phyloP scores from a whole-genome alignment of 2,329 filamentous ascomycete genomes.

The Colletotrichum shisoi region DNA sequence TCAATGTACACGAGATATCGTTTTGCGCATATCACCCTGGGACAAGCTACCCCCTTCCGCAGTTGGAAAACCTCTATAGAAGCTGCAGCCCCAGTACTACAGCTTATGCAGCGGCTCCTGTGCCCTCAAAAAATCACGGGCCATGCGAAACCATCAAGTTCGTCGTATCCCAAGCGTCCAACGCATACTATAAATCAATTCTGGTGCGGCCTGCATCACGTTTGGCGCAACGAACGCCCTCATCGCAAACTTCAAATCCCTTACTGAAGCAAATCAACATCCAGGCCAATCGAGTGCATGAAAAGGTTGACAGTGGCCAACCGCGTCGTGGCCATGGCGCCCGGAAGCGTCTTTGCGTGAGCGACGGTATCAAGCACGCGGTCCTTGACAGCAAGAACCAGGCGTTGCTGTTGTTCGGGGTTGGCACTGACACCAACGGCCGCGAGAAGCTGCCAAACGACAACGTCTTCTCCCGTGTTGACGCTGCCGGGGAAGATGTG shows the following conservation, averaged over 20 bases:
- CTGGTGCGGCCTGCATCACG: conserved; percentile 12
- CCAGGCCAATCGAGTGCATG: conserved; percentile 97
- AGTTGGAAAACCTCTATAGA: conserved; percentile 18
- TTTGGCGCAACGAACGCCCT: conserved; percentile 8
- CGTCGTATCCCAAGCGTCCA: conserved; percentile 23
- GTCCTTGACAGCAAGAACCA: conserved; percentile 96
- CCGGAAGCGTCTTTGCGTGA: conserved; percentile 86
- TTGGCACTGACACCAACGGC: conserved; percentile 92
- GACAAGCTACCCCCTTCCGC: conserved; percentile 12
- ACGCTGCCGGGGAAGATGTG: conserved; percentile 92
- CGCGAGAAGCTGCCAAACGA: conserved; percentile 97
- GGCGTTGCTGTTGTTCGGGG: conserved; percentile 91
- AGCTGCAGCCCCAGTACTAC: conserved; percentile 35
- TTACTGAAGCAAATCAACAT: conserved; percentile 76
- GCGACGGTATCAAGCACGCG: conserved; percentile 94
- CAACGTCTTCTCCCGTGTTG: conserved; percentile 88
- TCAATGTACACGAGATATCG: conserved; percentile 37
- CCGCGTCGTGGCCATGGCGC: conserved; percentile 82
- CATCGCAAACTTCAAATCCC: conserved; percentile 17
- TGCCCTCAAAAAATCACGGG: conserved; percentile 35
- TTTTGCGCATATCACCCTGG: conserved; percentile 35
- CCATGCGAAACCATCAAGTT: conserved; percentile 18
- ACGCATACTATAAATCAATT: conserved; percentile 24
- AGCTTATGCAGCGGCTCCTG: conserved; percentile 22
- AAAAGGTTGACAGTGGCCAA: conserved; percentile 95